Evolutionary conservation across 768 basidiomycete genomes (phyloP).

Genomic region (Boletus coccyginus): DNA sequence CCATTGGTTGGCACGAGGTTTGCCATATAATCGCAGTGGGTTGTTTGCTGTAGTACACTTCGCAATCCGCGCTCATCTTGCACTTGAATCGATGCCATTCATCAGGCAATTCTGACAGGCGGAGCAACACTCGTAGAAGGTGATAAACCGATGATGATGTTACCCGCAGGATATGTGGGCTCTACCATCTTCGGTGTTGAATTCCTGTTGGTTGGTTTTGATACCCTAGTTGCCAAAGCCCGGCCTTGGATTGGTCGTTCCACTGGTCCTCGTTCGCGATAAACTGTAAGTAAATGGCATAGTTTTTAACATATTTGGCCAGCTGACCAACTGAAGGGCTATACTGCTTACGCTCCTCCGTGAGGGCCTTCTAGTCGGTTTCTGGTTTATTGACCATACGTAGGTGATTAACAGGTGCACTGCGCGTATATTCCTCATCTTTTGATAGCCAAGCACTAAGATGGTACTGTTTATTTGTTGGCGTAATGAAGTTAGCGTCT

Average conservation of each 20-base stretch:
- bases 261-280: too few relatives aligned
- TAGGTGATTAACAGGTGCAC: conserved; percentile 35
- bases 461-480: conserved; percentile 81
- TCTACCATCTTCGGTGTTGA: conserved; percentile 79
- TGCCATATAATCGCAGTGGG: conserved; percentile 78
- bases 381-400: conserved; percentile 96
- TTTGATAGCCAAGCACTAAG: conserved; percentile 66
- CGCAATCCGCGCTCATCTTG: conserved; percentile 5
- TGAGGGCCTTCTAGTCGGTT: conserved; percentile 84
- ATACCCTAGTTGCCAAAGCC: too few relatives aligned
- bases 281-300: too few relatives aligned
- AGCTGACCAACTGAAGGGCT: too few relatives aligned
- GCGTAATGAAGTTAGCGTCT: conserved; percentile 74
- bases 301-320: too few relatives aligned
- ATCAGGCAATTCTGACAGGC: conserved; percentile 73
- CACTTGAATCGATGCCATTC: not conserved
- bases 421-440: conserved; percentile 9
- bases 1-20: conserved; percentile 87
- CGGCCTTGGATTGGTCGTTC: too few relatives aligned
- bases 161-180: conserved; percentile 79
- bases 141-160: conserved; percentile 66
- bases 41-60: conserved; percentile 12
- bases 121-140: conserved; percentile 66
- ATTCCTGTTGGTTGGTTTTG: conserved; percentile 80
- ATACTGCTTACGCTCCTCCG: conserved; percentile 73